Evolutionary conservation across 1,139 yeast genomes (phyloP).

Genomic region (Debaryomyces nepalensis): DNA sequence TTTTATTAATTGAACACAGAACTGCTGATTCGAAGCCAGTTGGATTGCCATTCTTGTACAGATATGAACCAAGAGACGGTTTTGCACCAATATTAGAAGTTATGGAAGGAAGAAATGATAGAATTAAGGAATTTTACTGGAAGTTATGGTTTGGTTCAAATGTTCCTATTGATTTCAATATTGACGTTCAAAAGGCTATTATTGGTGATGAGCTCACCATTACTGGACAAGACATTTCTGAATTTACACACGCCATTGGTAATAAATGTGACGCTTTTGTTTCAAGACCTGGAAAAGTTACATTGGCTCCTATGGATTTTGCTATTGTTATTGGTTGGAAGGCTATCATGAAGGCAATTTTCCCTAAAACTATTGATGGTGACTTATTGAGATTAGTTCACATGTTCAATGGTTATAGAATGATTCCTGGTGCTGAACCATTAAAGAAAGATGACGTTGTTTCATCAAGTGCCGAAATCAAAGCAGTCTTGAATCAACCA

Average conservation of each 20-base stretch:
- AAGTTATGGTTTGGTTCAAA: slow-evolving; percentile 87
- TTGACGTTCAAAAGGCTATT: slow-evolving; percentile 70
- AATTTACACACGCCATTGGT: slow-evolving; percentile 96
- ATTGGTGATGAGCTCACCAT: slow-evolving; percentile 74
- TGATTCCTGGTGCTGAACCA: slow-evolving; percentile 92
- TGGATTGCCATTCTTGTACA: slow-evolving; percentile 76
- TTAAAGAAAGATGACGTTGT: slow-evolving; percentile 88
- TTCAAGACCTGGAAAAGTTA: slow-evolving; percentile 79
- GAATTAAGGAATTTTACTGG: slow-evolving; percentile 98
- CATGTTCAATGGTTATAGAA: slow-evolving; percentile 90
- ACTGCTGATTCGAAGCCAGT: slow-evolving; percentile 77
- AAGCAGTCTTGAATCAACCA: slow-evolving; percentile 86
- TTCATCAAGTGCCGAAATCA: slow-evolving; percentile 79
- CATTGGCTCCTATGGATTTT: slow-evolving; percentile 98
- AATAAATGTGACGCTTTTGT: slow-evolving; percentile 97
- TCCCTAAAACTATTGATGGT: slow-evolving; percentile 96
- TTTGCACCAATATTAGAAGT: slow-evolving; percentile 93
- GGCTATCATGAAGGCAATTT: slow-evolving; percentile 94
- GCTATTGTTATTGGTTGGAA: slow-evolving; percentile 99
- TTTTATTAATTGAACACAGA: slow-evolving; percentile 86
- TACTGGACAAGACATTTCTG: slow-evolving; percentile 79
- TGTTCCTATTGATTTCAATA: slow-evolving; percentile 60
- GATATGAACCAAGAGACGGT: slow-evolving; percentile 82
- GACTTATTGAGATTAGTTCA: slow-evolving; percentile 93
- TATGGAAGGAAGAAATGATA: slow-evolving; percentile 86